Conservation (phyloP, 2,329 filamentous ascomycete species). For the Neocatenulostroma microsporum region DNA sequence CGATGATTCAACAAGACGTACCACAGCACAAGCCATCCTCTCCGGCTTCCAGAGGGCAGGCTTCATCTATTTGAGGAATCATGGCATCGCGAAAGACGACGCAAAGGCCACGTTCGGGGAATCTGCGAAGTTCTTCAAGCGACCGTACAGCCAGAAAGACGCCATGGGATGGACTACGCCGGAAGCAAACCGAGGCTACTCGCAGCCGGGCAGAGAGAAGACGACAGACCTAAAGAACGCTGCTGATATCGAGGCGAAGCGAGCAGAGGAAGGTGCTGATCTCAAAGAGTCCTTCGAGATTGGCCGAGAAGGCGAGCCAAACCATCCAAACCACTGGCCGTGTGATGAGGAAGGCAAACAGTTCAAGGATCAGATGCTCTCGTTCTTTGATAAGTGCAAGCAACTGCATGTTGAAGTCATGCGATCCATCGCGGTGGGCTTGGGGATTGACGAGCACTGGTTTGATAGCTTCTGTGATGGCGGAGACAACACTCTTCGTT, state of each 20-base stretch:
- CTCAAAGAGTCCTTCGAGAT: constrained; percentile 56
- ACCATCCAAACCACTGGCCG: constrained; percentile 72
- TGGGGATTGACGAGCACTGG: constrained; percentile 60
- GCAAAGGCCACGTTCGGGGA: constrained; percentile 21
- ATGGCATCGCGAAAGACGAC: constrained; percentile 54
- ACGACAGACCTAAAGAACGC: constrained; percentile 51
- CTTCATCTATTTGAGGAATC: constrained; percentile 81
- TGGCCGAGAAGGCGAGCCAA: constrained; percentile 52
- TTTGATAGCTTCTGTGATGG: constrained; percentile 69
- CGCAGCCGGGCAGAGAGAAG: constrained; percentile 56
- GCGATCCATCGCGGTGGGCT: constrained; percentile 55
- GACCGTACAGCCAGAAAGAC: constrained; percentile 56
- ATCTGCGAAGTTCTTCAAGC: constrained; percentile 64
- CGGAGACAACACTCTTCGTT: constrained; percentile 56
- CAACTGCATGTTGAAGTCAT: constrained; percentile 64
- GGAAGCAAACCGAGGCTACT: constrained; percentile 44
- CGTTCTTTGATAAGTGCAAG: constrained; percentile 69
- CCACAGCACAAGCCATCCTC: constrained; percentile 62
- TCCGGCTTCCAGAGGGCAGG: constrained; percentile 76
- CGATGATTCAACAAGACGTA: constrained; percentile 36
- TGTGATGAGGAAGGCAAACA: constrained; percentile 52
- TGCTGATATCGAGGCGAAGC: constrained; percentile 51
- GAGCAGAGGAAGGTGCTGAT: constrained; percentile 42
- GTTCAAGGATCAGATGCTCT: constrained; percentile 65
- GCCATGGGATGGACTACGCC: constrained; percentile 55